Percentiles rank a stretch among this genome's conserved stretches.
Evolutionary conservation across 2,329 filamentous ascomycete genomes (phyloP).

Genomic region (Microcyclospora pomicola): DNA sequence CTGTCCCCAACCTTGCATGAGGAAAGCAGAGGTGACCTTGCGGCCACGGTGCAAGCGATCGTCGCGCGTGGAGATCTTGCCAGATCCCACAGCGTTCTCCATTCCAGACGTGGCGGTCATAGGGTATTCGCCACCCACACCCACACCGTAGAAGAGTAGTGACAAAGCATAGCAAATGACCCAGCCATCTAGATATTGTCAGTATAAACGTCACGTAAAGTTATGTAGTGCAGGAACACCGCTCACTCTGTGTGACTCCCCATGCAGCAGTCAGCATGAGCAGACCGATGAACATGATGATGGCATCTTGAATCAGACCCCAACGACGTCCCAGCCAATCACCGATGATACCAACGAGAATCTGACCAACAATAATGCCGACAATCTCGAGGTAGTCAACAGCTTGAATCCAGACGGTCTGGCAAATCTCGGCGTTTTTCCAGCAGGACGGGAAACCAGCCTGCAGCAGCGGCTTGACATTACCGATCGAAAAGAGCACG

Average conservation of each 20-base stretch:
- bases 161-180: constrained; percentile 95
- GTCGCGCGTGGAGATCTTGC: constrained; percentile 76
- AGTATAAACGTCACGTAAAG: constrained; percentile 1
- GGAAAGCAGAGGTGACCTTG: constrained; percentile 87
- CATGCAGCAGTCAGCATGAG: constrained; percentile 84
- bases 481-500: constrained; percentile 93
- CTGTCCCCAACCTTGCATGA: constrained; percentile 98
- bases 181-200: constrained; percentile 54
- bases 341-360: constrained; percentile 68
- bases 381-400: constrained; percentile 86
- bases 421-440: constrained; percentile 49
- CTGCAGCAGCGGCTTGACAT: constrained; percentile 69
- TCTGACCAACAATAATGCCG: constrained; percentile 90
- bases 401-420: constrained; percentile 64
- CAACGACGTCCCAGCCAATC: constrained; percentile 80
- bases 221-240: background rate
- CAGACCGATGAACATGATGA: constrained; percentile 87
- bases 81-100: constrained; percentile 60
- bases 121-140: constrained; percentile 76
- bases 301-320: constrained; percentile 89
- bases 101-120: constrained; percentile 94
- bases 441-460: constrained; percentile 69
- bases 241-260: constrained; percentile 53
- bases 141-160: constrained; percentile 75
- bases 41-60: constrained; percentile 91